Evolutionary conservation across 1,139 yeast species (phyloP), one percentile per base, ranked within the genome.

Genomic region (Yamadazyma sp.): DNA sequence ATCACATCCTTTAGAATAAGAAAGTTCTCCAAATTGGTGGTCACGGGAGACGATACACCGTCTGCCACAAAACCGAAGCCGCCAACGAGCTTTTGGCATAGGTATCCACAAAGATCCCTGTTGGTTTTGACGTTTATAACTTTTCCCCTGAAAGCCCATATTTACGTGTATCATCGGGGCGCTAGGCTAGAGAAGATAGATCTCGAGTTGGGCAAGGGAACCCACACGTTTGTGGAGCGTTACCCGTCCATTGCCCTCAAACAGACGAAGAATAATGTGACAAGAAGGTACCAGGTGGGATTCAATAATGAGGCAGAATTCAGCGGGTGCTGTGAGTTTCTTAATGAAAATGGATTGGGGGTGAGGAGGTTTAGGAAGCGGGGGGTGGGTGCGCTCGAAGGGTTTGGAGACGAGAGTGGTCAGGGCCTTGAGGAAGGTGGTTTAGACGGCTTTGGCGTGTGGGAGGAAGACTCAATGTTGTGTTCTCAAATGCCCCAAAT

Each of bases 181-280:
- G 40, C 36, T 16, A 36, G 51, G 18, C 37, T 49, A 12, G 50
- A 38, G 25, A 34, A 39, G 22, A 34, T 31, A 12, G 33, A 28
- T 9, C 18, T 42, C n/a, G 33, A 33, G 6, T 8, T 22, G 5
- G 37, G 22, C 5, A 23, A 18, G 12, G 31, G 31, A 6, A 7
- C 6, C 6, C 34, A 34, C 23, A 10, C 11, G 27, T 44, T 44
- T 29, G 34, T 49, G 14, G 35, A 42, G 14, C 38, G 36, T 17
- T 42, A 32, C 23, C 53, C 53, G 1, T 40, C 51, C 9, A 39
- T 49, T 10, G 53, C 51, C 3, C 45, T 47, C 33, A 49, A 49
- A 33, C 39, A 44, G 20, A 24, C 33, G 1, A 38, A 35, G 28
- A 15, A 20, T 13, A 29, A 31, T 2, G 35, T 38, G 1, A n/a